phyloP scores from a whole-genome alignment of 441 rosid species.

The Gossypium gossypioides region DNA sequence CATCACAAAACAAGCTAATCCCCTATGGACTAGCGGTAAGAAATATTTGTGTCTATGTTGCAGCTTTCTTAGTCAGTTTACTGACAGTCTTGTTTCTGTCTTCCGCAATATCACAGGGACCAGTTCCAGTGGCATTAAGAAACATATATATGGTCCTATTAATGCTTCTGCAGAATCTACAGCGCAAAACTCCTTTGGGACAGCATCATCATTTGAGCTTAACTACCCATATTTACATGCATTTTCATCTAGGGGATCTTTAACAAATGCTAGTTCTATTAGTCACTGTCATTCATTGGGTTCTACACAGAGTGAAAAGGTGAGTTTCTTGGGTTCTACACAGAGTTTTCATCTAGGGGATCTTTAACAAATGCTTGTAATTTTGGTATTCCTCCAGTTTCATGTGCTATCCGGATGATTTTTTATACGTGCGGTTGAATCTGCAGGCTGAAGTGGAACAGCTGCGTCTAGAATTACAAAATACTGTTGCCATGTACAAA shows the following conservation, averaged over 20 bases:
- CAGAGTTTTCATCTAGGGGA: neutral
- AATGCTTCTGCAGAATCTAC: constrained; percentile 28
- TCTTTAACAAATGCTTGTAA: neutral
- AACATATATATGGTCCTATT: constrained; percentile 24
- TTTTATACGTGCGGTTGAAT: constrained; percentile 36
- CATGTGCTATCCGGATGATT: constrained; percentile 5
- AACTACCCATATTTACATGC: constrained; percentile 26
- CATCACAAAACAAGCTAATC: constrained; percentile 37
- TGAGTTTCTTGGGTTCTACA: constrained; percentile 14
- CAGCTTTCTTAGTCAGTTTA: constrained; percentile 5
- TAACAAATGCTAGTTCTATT: constrained; percentile 9
- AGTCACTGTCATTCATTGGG: constrained; percentile 19
- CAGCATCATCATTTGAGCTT: constrained; percentile 29
- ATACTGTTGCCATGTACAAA: constrained; percentile 54
- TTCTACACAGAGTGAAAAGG: constrained; percentile 15
- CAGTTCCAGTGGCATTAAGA: constrained; percentile 23
- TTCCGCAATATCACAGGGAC: constrained; percentile 25
- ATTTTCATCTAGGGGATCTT: constrained; percentile 21
- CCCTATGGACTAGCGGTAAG: constrained; percentile 26
- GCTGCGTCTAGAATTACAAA: constrained; percentile 53
- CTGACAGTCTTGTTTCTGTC: neutral
- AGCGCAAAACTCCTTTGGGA: constrained; percentile 20
- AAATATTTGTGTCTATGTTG: neutral
- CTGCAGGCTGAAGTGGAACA: constrained; percentile 50
- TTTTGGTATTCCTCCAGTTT: neutral